phyloP scores from a whole-genome alignment of 768 basidiomycete species.

The Boletus patriciae region DNA sequence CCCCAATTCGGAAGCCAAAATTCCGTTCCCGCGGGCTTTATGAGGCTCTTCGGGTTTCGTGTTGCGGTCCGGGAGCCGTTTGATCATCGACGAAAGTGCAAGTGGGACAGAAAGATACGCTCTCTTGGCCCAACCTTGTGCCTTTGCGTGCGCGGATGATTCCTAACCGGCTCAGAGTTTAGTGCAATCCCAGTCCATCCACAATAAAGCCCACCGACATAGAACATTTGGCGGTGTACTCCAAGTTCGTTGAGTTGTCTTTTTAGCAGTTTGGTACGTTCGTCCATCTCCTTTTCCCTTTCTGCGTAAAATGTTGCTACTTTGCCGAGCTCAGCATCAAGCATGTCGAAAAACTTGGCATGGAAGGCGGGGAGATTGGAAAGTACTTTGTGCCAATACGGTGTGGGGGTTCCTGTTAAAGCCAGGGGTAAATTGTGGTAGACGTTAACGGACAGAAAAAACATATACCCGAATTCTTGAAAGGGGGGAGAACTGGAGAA shows the following conservation, averaged over 20 bases:
- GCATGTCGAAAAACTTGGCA: slow-evolving; percentile 67
- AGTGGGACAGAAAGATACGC: slow-evolving; percentile 1
- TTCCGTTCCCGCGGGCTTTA: neutral
- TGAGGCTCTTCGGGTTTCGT: neutral
- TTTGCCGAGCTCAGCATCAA: slow-evolving; percentile 82
- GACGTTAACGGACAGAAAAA: too few relatives aligned
- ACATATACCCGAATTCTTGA: slow-evolving; percentile 14
- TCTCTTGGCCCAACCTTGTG: slow-evolving; percentile 16
- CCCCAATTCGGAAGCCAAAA: slow-evolving; percentile 1
- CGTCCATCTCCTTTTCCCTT: slow-evolving; percentile 62
- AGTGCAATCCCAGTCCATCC: neutral
- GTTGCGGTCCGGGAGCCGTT: neutral
- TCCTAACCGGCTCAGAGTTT: slow-evolving; percentile 13
- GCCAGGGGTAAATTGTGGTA: neutral
- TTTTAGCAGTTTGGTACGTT: slow-evolving; percentile 48
- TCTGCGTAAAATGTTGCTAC: slow-evolving; percentile 80
- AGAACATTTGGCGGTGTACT: slow-evolving; percentile 60
- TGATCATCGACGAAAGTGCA: slow-evolving; percentile 4
- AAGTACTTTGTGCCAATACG: slow-evolving; percentile 50
- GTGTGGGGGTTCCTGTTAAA: slow-evolving; percentile 18
- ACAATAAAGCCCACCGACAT: slow-evolving; percentile 43
- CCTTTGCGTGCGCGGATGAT: slow-evolving; percentile 4
- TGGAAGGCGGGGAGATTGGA: slow-evolving; percentile 60
- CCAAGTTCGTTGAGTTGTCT: slow-evolving; percentile 73
- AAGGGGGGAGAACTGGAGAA: slow-evolving; percentile 1